Evolutionary conservation across 768 basidiomycete genomes (phyloP).

Genomic region (Leucocoprinus leucothites): DNA sequence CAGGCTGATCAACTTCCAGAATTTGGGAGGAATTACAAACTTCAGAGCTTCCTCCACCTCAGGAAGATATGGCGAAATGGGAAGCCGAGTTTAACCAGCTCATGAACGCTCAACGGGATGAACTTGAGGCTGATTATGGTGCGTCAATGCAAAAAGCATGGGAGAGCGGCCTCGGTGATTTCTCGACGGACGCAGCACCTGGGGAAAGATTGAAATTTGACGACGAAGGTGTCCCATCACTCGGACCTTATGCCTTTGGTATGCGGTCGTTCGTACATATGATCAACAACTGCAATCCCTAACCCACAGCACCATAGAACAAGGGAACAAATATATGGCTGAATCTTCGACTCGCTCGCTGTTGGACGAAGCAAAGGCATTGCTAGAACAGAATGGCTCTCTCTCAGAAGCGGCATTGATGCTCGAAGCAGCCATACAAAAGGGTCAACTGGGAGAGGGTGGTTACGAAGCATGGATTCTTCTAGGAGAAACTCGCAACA

Average conservation of each 20-base stretch:
- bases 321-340: constrained; percentile 63
- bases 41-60: constrained; percentile 52
- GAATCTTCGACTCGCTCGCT: constrained; percentile 49
- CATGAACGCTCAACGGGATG: constrained; percentile 66
- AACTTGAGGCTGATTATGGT: constrained; percentile 57
- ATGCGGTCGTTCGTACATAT: background rate
- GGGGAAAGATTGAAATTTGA: constrained; percentile 46
- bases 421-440: constrained; percentile 88
- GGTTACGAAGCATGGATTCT: constrained; percentile 92
- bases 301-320: constrained; percentile 48
- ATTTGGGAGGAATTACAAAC: constrained; percentile 61
- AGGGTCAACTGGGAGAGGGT: constrained; percentile 74
- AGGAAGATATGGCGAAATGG: constrained; percentile 74
- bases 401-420: constrained; percentile 83
- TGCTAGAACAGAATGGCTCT: constrained; percentile 79
- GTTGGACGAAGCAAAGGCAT: constrained; percentile 69
- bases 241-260: constrained; percentile 79
- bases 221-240: constrained; percentile 71
- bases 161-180: constrained; percentile 52
- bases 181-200: constrained; percentile 26
- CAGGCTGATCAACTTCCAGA: constrained; percentile 30
- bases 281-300: constrained; percentile 5
- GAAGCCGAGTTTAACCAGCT: constrained; percentile 81
- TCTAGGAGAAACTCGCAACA: constrained; percentile 83
- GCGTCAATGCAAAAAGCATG: constrained; percentile 61